Evolutionary conservation across 169 alveolate species (phyloP).

Genomic region (Fabrea salina): DNA sequence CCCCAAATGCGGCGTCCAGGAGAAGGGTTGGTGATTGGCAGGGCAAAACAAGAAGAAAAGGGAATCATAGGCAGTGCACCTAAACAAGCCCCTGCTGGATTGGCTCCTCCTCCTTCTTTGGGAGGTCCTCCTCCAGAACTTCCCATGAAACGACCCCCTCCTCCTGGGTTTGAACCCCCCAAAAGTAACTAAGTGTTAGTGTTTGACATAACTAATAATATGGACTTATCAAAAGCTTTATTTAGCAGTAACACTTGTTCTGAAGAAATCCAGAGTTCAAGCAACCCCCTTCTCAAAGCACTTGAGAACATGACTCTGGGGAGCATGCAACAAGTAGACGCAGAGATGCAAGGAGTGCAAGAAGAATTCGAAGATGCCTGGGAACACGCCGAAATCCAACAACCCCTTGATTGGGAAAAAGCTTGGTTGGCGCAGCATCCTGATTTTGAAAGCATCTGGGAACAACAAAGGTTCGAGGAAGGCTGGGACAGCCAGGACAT

Average conservation of each 20-base stretch:
- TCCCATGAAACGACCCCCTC: background rate
- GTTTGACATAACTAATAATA: background rate
- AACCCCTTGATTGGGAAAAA: background rate
- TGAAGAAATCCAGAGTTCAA: background rate
- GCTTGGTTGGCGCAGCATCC: background rate
- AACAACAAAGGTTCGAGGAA: background rate
- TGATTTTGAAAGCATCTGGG: background rate
- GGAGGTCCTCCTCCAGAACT: background rate
- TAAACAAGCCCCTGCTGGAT: background rate
- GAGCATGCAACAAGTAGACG: background rate
- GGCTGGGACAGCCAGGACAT: background rate
- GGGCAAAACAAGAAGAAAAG: background rate
- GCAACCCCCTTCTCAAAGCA: background rate
- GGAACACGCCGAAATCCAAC: background rate
- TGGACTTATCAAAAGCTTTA: background rate
- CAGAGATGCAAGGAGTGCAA: background rate
- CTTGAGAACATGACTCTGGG: background rate
- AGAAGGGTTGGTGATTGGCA: background rate
- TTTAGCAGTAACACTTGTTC: background rate
- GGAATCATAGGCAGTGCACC: background rate
- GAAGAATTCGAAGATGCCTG: background rate
- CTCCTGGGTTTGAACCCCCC: background rate
- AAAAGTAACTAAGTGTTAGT: too few relatives aligned
- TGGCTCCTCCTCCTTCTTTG: background rate
- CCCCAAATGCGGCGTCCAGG: conserved; percentile 60